A percentile compares a stretch with the other conserved stretches of the same genome.
phyloP scores from a whole-genome alignment of 345 rosid species.

The Salix purpurea region DNA sequence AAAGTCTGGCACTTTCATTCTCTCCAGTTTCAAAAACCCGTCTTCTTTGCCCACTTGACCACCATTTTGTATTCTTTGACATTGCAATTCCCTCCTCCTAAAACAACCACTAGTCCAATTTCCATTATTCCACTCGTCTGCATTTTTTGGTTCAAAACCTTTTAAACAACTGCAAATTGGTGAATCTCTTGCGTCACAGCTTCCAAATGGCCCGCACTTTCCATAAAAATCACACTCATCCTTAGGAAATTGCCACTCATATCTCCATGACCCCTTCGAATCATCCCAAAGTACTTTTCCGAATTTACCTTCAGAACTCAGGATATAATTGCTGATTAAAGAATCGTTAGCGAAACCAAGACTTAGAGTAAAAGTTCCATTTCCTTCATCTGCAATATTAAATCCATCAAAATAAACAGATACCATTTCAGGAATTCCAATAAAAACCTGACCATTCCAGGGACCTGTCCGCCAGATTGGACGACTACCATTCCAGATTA shows the following conservation, averaged over 20 bases:
- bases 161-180: slow-evolving; percentile 46
- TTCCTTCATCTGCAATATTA: slow-evolving; percentile 14
- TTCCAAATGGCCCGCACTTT: slow-evolving; percentile 41
- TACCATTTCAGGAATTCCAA: slow-evolving; percentile 28
- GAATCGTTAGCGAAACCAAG: slow-evolving; percentile 1
- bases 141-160: slow-evolving; percentile 43
- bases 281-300: no score
- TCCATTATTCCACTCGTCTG: slow-evolving; percentile 33
- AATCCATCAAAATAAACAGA: slow-evolving; percentile 33
- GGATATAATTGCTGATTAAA: background rate
- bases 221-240: slow-evolving; percentile 32
- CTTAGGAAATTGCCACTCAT: slow-evolving; percentile 13
- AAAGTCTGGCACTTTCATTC: slow-evolving; percentile 25
- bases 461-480: slow-evolving; percentile 40
- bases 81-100: slow-evolving; percentile 30
- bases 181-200: slow-evolving; percentile 9
- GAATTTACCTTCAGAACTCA: slow-evolving; percentile 36
- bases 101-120: slow-evolving; percentile 46
- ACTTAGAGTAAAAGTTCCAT: slow-evolving; percentile 20
- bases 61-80: slow-evolving; percentile 21
- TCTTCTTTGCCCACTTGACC: slow-evolving; percentile 18
- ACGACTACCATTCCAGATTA: background rate
- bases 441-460: slow-evolving; percentile 48
- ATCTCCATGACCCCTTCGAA: no score
- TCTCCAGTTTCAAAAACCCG: slow-evolving; percentile 11